phyloP scores from a whole-genome alignment of 306 rosid species.

The Rosa chinensis region DNA sequence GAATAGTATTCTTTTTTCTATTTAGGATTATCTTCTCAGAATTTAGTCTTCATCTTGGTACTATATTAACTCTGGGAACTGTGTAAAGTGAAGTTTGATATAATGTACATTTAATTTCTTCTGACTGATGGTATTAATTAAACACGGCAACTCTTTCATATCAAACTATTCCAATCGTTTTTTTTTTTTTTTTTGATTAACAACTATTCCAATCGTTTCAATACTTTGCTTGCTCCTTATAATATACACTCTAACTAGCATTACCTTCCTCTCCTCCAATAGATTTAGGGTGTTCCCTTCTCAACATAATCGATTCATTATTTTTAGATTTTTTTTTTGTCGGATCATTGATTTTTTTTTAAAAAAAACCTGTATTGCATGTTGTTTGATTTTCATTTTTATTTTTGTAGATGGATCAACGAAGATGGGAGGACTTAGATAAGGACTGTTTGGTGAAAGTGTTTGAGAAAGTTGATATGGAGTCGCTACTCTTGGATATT shows the following conservation, averaged over 20 bases:
- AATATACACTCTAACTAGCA: background rate
- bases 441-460: conserved; percentile 5
- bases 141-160: too few relatives aligned
- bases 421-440: conserved; percentile 11
- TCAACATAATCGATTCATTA: background rate
- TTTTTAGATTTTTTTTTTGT: background rate
- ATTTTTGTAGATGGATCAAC: background rate
- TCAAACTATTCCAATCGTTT: too few relatives aligned
- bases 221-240: background rate
- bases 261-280: background rate
- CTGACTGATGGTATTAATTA: background rate
- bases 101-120: background rate
- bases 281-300: background rate
- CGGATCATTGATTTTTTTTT: background rate
- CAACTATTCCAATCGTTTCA: background rate
- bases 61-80: background rate
- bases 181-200: too few relatives aligned
- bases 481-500: conserved; percentile 14
- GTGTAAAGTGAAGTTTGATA: background rate
- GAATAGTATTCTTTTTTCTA: background rate
- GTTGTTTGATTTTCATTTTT: background rate
- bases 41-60: background rate
- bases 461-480: conserved; percentile 9
- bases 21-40: background rate
- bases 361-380: background rate